These are phyloP conservation scores for Malus sylvestris DNA, from an alignment of 306 rosid genomes.

Conservation along the genomic window DNA sequence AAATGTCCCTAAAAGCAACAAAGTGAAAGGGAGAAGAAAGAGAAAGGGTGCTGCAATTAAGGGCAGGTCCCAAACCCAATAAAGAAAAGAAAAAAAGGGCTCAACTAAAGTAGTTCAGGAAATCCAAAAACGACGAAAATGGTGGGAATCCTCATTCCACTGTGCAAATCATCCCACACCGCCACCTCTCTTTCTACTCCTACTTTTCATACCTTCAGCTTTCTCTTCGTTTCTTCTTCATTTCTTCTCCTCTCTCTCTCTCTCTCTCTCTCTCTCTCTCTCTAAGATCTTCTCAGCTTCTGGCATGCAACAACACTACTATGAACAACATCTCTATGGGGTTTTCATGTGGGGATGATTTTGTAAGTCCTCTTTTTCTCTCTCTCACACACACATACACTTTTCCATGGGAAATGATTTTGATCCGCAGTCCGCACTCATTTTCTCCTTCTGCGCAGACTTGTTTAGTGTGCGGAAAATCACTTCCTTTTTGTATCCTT, in stretches of 20 bases:
- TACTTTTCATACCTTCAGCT: conserved; percentile 4
- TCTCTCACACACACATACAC: background rate
- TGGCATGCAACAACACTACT: conserved; percentile 17
- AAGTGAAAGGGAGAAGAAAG: conserved; percentile 22
- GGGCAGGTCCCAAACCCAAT: conserved; percentile 37
- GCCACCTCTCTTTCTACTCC: conserved; percentile 29
- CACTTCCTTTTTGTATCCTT: background rate
- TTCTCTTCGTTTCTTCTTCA: background rate
- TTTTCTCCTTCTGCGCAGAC: background rate
- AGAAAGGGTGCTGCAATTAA: conserved; percentile 18
- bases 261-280: background rate
- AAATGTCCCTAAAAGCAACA: conserved; percentile 26
- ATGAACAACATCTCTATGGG: conserved; percentile 39
- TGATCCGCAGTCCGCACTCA: background rate
- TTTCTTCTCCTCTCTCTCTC: background rate
- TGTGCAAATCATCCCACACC: conserved; percentile 41
- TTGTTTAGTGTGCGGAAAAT: background rate
- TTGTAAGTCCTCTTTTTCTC: conserved; percentile 34
- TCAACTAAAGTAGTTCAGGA: conserved; percentile 21
- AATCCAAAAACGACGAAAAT: conserved; percentile 35
- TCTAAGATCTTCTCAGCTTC: conserved; percentile 26
- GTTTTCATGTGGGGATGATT: conserved; percentile 47
- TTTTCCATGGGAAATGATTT: background rate
- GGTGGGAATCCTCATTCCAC: conserved; percentile 54
- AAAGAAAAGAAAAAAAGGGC: conserved; percentile 37